phyloP scores from a whole-genome alignment of 345 rosid genomes.

The Populus nigra region DNA sequence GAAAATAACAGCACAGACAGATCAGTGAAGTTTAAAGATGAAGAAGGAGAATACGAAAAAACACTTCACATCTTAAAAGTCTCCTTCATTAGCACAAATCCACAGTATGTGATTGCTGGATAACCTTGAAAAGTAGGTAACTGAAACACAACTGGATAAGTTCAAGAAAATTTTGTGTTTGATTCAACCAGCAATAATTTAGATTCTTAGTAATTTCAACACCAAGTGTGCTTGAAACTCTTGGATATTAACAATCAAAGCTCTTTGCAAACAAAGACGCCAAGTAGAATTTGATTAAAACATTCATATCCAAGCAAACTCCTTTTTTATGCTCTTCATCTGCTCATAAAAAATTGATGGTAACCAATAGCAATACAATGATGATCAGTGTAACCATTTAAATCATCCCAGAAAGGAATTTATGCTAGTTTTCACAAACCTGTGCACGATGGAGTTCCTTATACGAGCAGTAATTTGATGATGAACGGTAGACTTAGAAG shows the following conservation, averaged over 20 bases:
- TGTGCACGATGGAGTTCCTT: constrained; percentile 53
- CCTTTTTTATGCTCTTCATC: not conserved
- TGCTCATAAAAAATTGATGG: not conserved
- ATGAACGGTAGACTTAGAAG: constrained; percentile 64
- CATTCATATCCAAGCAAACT: not conserved
- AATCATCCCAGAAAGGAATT: not conserved
- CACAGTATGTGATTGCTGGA: not conserved
- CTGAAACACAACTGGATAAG: not conserved
- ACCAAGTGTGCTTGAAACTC: not conserved
- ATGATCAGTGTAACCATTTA: not conserved
- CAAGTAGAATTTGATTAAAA: not conserved
- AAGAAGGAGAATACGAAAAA: not conserved
- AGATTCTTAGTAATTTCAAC: not conserved
- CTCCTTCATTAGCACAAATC: not conserved
- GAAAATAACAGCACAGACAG: not conserved
- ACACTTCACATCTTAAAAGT: not conserved
- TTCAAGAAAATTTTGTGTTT: not conserved
- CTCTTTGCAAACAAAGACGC: not conserved
- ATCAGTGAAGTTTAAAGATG: not conserved
- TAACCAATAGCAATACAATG: not conserved
- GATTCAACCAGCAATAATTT: not conserved
- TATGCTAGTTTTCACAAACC: constrained; percentile 35
- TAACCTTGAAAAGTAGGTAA: not conserved
- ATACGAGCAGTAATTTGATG: constrained; percentile 71
- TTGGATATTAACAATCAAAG: not conserved